These are phyloP conservation scores for Cladosporium austrohemisphaericum DNA, from an alignment of 2,329 filamentous ascomycete genomes.

Conservation along the genomic window DNA sequence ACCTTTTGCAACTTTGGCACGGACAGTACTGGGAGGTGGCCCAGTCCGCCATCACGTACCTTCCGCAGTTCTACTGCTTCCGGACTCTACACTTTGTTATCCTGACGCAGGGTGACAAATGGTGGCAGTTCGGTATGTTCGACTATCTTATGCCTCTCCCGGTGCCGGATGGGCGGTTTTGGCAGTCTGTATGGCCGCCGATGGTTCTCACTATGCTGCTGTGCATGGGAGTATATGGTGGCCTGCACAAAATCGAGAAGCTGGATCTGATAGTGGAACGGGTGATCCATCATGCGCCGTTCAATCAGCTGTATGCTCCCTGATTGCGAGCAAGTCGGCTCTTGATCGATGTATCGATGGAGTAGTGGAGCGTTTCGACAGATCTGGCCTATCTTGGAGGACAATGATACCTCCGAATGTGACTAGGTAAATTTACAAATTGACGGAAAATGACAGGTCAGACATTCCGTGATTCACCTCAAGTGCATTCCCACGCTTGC, in stretches of 20 bases:
- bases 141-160: slow-evolving; percentile 2
- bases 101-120: not conserved
- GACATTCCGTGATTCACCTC: too few relatives aligned
- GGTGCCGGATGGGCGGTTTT: slow-evolving; percentile 23
- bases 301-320: not conserved
- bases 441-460: too few relatives aligned
- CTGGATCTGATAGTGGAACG: not conserved
- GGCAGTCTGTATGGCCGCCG: slow-evolving; percentile 24
- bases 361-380: too few relatives aligned
- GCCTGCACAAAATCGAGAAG: not conserved
- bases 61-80: slow-evolving; percentile 9
- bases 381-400: too few relatives aligned
- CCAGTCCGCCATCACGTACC: not conserved
- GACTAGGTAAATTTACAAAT: too few relatives aligned
- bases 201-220: slow-evolving; percentile 37
- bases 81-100: not conserved
- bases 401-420: too few relatives aligned
- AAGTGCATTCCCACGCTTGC: too few relatives aligned
- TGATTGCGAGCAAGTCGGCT: too few relatives aligned
- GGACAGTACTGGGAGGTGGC: slow-evolving; percentile 1
- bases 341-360: too few relatives aligned
- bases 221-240: too few relatives aligned
- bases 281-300: not conserved
- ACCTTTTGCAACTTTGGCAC: not conserved
- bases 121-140: slow-evolving; percentile 6